Evolutionary conservation across 2,329 filamentous ascomycete genomes (phyloP), one percentile per base, ranked within the genome.

Genomic region (Aureobasidium sp.): DNA sequence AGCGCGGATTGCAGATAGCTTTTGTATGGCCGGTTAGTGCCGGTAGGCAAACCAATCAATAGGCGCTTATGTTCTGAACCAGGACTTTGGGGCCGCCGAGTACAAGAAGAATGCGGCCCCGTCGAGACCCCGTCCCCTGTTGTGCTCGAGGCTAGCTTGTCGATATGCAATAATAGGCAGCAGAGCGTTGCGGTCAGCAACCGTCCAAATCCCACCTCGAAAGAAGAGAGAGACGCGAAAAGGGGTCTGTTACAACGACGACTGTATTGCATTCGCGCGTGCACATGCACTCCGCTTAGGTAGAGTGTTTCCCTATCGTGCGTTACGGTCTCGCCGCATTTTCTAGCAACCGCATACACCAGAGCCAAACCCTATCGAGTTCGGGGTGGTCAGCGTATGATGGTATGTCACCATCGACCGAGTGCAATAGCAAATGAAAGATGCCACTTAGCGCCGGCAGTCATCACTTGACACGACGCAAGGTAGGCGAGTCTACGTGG

Each of bases 11-110:
- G 38, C 29, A 29, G 50, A 55, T 55, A 33, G 35, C 51, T 55
- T 55, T n/a, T 54, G 27, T 19, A 25, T 15, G 38, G 33, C 21
- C 50, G 50, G 50, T 31, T 21, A 29, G 19, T 37, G 37, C 50
- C 50, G 50, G 73, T 31, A 71, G 65, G 15, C 10, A 27, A 61
- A n/a, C n/a, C n/a, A n/a, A n/a, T n/a, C 69, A 73, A 62, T 73
- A 74, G 51, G 66, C 67, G 35, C 66, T 62, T 27, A 72, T 73
- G 60, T 62, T 58, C 67, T 67, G 63, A 66, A 63, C 70, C 70
- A 75, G 59, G 67, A 67, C n/a, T 61, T 74, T 74, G 64, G 68
- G 73, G 63, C 19, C 73, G 67, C 59, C 71, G 73, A 55, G 73
- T 46, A 42, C 35, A 35, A 51, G 37, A 55, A 43, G 37, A 21